Conservation (phyloP, 371 early-diverging fungal genomes). For the Mucor lusitanicus region DNA sequence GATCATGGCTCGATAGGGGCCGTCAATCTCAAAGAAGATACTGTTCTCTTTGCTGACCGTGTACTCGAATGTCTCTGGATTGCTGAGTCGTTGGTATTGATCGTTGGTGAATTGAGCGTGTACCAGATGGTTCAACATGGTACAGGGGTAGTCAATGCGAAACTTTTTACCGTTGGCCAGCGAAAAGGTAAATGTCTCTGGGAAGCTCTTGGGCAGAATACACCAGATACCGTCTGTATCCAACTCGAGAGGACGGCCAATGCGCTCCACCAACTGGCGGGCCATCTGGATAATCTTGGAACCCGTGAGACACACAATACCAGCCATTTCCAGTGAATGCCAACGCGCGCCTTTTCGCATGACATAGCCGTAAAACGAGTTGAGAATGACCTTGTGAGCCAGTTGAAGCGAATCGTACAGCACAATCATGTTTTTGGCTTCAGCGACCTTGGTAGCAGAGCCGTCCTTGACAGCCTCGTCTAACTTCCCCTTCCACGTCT, state of each 20-base stretch:
- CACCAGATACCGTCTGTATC: slow-evolving; percentile 99
- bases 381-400: slow-evolving; percentile 99
- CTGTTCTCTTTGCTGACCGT: slow-evolving; percentile 86
- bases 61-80: slow-evolving; percentile 69
- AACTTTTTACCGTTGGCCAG: slow-evolving; percentile 77
- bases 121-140: slow-evolving; percentile 98
- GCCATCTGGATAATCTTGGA: slow-evolving; percentile 98
- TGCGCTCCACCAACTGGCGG: slow-evolving; percentile 87
- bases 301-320: slow-evolving; percentile 98
- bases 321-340: slow-evolving; percentile 99
- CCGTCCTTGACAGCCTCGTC: slow-evolving; percentile 71
- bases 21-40: slow-evolving; percentile 99
- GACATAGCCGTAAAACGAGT: slow-evolving; percentile 99
- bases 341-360: slow-evolving; percentile 99
- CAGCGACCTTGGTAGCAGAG: slow-evolving; percentile 74
- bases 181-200: slow-evolving; percentile 88
- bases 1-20: slow-evolving; percentile 99
- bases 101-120: slow-evolving; percentile 97
- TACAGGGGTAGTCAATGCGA: slow-evolving; percentile 93
- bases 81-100: slow-evolving; percentile 89
- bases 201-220: slow-evolving; percentile 93
- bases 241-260: slow-evolving; percentile 97
- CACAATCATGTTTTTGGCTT: slow-evolving; percentile 93
- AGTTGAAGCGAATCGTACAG: slow-evolving; percentile 97
- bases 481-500: slow-evolving; percentile 86